Base-by-base conservation (phyloP, 352 stramenopile species). In the Globisporangium echinulatum region DNA sequence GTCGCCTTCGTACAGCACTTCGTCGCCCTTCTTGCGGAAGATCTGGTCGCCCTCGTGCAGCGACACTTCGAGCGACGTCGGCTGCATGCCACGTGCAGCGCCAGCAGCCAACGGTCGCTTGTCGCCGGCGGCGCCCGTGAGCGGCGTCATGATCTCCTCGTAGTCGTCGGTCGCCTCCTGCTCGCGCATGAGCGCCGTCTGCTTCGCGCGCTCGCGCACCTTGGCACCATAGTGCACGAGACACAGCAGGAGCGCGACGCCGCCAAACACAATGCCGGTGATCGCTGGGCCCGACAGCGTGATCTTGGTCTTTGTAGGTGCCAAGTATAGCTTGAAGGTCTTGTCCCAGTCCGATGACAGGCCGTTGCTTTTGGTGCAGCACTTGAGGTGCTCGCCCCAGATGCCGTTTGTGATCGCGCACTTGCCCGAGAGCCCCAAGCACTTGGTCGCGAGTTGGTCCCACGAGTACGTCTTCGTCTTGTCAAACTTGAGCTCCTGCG, bases 111-210 rank as follows among this genome's bases (percentile, higher is more conserved):
- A 72, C 3, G 85, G 79, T n/a, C 71, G 68, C 56, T 92, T 93
- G 39, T 82, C 76, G 51, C 66, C 74, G 49, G 72, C 77, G 1
- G 67, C 79, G 10, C 70, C 67, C n/a, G 85, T 90, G 8, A 94
- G 73, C n/a, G 85, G 85, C 52, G 85, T 94, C 85, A 93, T 93
- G 52, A 94, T 90, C 75, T 94, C 85, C 72, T 94, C 85, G 69
- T 94, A 94, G 71, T 94, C 85, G 66, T 94, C 85, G 40, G 83
- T 90, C 11, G 83, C 82, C 58, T 95, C 85, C 70, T 95, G 85
- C 52, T 95, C 85, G 54, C 85, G 85, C 80, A 95, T 89, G 42
- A 95, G 60, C 17, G 85, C 85, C 39, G 85, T 95, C 70, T 93
- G 85, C 38, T 76, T 72, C 43, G 85, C 85, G 44, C 85, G 81